Base-by-base conservation (phyloP, 176 grass and related monocot species). In the Calamus simplicifolius region DNA sequence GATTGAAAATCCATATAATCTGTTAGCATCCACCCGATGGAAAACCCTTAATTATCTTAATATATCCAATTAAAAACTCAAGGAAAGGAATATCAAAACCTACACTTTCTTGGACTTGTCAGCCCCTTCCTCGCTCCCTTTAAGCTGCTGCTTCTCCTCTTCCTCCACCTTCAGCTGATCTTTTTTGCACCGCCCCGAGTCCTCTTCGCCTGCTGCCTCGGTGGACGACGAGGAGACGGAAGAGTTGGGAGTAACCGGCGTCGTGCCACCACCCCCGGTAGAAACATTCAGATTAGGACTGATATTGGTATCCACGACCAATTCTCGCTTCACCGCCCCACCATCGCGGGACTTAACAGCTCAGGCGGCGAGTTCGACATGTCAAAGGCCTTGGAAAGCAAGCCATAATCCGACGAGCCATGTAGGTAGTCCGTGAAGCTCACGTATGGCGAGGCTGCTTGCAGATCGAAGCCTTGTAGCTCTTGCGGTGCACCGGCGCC, bases 101-200 rank as follows among this genome's bases (percentile, higher is more conserved):
- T 75, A 97, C 93, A 75, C 78, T 88, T 88, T 88, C 80, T 97
- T 88, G 56, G 17, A 54, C 62, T 82, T 93, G 69, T 86, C 81
- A 29, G 43, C 75, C n/a, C 82, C 80, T 5, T 83, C 70, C 0
- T 70, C 82, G 2, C 54, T 73, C 57, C 49, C 63, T 35, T 50
- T 73, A 19, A 14, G 35, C 69, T 61, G 68, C 61, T 74, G 61
- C 79, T 75, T 73, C 19, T 77, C 71, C 55, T 85, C 77, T 16
- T 71, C 73, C 3, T 89, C 72, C 67, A 49, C 73, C 67, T 59
- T 58, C 59, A n/a, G 19, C 51, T 49, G 17, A 52, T 76, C 53
- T 16, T 74, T 64, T 71, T 70, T 75, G 19, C 49, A 84, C 77
- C 51, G 56, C 7, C 25, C 61, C 14, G 79, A 85, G 16, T 85